Percentiles rank a stretch among this genome's conserved stretches.
phyloP scores from a whole-genome alignment of 495 filamentous ascomycete genomes.

The Aspergillus olivimuriae region DNA sequence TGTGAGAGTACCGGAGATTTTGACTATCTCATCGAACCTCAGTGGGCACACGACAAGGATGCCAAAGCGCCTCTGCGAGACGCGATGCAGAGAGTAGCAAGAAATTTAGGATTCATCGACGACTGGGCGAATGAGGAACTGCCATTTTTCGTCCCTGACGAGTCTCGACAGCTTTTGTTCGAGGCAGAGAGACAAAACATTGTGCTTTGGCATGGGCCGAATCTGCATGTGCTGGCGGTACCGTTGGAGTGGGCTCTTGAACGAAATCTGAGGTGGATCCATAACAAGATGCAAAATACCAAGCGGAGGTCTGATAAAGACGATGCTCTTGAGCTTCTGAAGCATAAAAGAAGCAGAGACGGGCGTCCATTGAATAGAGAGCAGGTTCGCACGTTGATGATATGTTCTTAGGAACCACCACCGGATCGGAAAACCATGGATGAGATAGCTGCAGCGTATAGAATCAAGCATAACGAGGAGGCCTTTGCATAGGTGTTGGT shows the following conservation, averaged over 20 bases:
- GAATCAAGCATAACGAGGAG: conserved; percentile 17
- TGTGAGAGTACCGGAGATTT: conserved; percentile 26
- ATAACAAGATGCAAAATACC: conserved; percentile 7
- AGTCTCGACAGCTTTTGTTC: conserved; percentile 14
- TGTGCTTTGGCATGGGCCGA: conserved; percentile 16
- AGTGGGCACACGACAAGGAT: conserved; percentile 21
- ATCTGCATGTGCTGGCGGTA: conserved; percentile 19
- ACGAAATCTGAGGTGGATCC: conserved; percentile 25
- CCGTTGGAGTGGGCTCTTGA: conserved; percentile 33
- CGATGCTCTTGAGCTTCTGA: conserved; percentile 26
- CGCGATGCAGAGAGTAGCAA: conserved; percentile 13
- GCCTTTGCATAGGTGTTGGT: conserved; percentile 2
- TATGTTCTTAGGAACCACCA: conserved; percentile 17
- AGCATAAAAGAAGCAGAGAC: conserved; percentile 13
- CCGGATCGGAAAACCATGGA: conserved; percentile 23
- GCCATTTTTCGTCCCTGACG: conserved; percentile 22
- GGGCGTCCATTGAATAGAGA: conserved; percentile 19
- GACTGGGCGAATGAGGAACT: conserved; percentile 26
- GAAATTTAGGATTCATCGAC: conserved; percentile 12
- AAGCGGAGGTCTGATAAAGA: conserved; percentile 19
- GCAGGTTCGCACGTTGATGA: conserved; percentile 21
- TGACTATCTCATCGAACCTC: conserved; percentile 25
- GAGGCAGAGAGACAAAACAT: conserved; percentile 23
- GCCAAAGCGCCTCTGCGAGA: conserved; percentile 16
- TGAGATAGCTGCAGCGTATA: conserved; percentile 17